Evolutionary conservation across 495 filamentous ascomycete species (phyloP).

Genomic region (Podospora pseudocomata): DNA sequence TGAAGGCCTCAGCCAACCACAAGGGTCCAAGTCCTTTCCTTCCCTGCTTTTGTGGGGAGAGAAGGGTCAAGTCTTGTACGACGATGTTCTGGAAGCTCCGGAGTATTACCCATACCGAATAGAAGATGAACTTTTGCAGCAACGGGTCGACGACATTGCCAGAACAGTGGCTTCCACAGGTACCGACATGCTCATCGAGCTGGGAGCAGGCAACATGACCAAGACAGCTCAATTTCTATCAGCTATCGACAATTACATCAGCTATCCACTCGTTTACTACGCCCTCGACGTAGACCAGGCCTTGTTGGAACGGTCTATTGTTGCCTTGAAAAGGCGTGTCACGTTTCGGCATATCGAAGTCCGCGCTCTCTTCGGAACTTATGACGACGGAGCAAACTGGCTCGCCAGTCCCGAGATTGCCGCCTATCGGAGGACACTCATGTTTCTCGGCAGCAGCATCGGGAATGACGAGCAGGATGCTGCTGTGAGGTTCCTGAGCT

Average conservation of each 20-base stretch:
- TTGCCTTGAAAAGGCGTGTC: not conserved
- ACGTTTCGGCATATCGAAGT: slow-evolving; percentile 6
- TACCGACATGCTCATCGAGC: slow-evolving; percentile 17
- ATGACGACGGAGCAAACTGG: slow-evolving; percentile 18
- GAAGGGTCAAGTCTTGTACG: slow-evolving; percentile 20
- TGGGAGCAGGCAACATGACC: slow-evolving; percentile 17
- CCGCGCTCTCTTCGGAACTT: slow-evolving; percentile 16
- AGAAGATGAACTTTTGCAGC: slow-evolving; percentile 7
- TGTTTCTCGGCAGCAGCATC: slow-evolving; percentile 20
- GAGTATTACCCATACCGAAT: slow-evolving; percentile 20
- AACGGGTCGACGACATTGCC: slow-evolving; percentile 9
- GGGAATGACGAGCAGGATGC: slow-evolving; percentile 13
- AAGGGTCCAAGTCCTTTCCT: slow-evolving; percentile 8
- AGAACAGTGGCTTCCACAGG: slow-evolving; percentile 9
- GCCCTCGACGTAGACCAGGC: slow-evolving; percentile 20
- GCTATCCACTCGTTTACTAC: slow-evolving; percentile 11
- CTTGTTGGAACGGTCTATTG: slow-evolving; percentile 8
- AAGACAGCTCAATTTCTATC: slow-evolving; percentile 14
- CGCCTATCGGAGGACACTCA: slow-evolving; percentile 9
- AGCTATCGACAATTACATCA: slow-evolving; percentile 2
- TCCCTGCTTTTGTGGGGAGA: slow-evolving; percentile 20
- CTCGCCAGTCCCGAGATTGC: slow-evolving; percentile 5
- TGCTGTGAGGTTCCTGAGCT: slow-evolving; percentile 9
- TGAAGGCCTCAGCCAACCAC: slow-evolving; percentile 8
- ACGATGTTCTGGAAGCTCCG: slow-evolving; percentile 9